A percentile compares a stretch with the other conserved stretches of the same genome.
phyloP scores from a whole-genome alignment of 148 eudicot species.

The Talinum fruticosum region DNA sequence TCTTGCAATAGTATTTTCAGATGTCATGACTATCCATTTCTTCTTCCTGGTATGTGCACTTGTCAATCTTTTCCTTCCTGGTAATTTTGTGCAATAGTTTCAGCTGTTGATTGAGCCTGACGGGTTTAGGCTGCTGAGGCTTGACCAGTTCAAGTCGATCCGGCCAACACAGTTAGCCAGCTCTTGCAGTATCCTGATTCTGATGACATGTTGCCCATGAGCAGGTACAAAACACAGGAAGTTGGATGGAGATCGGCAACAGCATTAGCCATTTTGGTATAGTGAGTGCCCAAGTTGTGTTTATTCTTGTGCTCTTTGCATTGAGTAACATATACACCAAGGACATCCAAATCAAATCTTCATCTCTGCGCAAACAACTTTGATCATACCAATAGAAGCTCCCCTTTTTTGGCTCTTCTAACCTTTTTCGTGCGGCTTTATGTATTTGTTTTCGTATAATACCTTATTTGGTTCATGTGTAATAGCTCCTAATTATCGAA shows the following conservation, averaged over 20 bases:
- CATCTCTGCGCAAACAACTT: slow-evolving; percentile 41
- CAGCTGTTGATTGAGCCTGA: too few species aligned
- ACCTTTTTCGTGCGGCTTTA: not conserved
- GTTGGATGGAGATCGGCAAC: slow-evolving; percentile 99
- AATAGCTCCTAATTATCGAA: not conserved
- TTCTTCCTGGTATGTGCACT: slow-evolving; percentile 83
- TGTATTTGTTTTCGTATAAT: not conserved
- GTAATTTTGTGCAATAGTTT: not conserved
- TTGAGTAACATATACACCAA: slow-evolving; percentile 79
- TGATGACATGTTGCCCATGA: not conserved
- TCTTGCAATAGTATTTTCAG: slow-evolving; percentile 80
- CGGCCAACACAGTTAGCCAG: not conserved
- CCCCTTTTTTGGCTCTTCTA: not conserved
- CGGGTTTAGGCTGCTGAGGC: too few species aligned
- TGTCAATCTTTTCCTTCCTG: not conserved
- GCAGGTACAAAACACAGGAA: slow-evolving; percentile 87
- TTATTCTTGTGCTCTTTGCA: slow-evolving; percentile 84
- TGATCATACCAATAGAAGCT: slow-evolving; percentile 15
- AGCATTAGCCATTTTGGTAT: slow-evolving; percentile 99
- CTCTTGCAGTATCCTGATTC: not conserved
- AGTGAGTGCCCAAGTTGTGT: slow-evolving; percentile 96
- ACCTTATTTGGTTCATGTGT: not conserved
- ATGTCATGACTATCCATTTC: slow-evolving; percentile 96
- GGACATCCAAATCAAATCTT: slow-evolving; percentile 61
- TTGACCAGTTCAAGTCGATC: too few species aligned